Percentiles rank a stretch among this genome's conserved stretches.
These are phyloP conservation scores for Tricholoma terreum DNA, from an alignment of 768 basidiomycete genomes.

Conservation along the genomic window DNA sequence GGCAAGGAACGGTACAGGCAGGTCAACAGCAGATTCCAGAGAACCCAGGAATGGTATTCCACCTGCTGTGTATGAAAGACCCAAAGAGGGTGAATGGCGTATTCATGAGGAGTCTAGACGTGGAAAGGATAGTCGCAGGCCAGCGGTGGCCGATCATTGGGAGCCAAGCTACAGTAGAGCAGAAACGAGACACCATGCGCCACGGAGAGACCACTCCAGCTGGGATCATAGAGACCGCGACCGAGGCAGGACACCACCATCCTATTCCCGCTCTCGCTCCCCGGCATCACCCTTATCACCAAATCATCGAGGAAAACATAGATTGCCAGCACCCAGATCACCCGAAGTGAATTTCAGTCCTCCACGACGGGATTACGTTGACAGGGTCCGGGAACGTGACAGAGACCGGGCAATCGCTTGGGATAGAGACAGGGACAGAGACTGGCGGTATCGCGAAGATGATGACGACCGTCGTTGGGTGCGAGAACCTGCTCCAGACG, in stretches of 20 bases:
- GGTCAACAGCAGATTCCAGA: conserved; percentile 10
- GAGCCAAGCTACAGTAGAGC: conserved; percentile 27
- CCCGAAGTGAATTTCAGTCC: conserved; percentile 38
- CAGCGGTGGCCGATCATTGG: conserved; percentile 34
- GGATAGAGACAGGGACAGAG: conserved; percentile 30
- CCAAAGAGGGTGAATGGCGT: conserved; percentile 44
- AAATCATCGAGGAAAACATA: conserved; percentile 34
- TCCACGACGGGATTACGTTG: conserved; percentile 29
- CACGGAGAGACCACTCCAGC: conserved; percentile 21
- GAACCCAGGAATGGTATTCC: conserved; percentile 21
- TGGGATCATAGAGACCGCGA: conserved; percentile 27
- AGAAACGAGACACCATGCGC: conserved; percentile 18
- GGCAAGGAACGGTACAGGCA: conserved; percentile 13
- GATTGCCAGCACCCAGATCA: conserved; percentile 38
- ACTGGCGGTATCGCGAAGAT: conserved; percentile 21
- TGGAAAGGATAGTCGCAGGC: conserved; percentile 14
- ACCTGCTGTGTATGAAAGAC: conserved; percentile 32
- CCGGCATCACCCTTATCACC: conserved; percentile 36
- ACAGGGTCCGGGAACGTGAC: conserved; percentile 31
- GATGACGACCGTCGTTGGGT: conserved; percentile 22
- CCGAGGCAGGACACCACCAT: conserved; percentile 22
- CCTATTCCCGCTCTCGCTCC: conserved; percentile 32
- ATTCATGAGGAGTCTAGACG: conserved; percentile 33
- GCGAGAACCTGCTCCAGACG: conserved; percentile 8
- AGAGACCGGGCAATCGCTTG: conserved; percentile 23